Evolutionary conservation across 805 yeast genomes (phyloP), one percentile per base, ranked within the genome.

Genomic region (Wickerhamomyces alni): DNA sequence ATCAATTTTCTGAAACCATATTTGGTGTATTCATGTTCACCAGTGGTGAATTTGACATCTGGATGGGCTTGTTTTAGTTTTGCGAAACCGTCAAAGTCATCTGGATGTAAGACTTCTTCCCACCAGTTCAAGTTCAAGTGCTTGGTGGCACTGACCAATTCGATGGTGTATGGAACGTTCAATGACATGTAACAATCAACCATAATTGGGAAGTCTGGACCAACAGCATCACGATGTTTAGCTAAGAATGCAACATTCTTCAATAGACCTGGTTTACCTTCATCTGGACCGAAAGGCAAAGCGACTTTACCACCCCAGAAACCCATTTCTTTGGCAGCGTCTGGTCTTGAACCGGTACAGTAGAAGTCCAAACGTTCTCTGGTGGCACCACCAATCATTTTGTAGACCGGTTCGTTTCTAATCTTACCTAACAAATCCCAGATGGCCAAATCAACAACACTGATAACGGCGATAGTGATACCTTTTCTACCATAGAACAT

Each of bases 241-340:
- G 54, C 55, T 33, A 71, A 57, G 48, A 69, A 70, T 45, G 64
- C 72, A 45, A 70, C 67, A 40, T 71, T 70, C 54, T 70, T 69
- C 37, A 57, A 52, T 35, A 71, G 54, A 16, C 76, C 75, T 38
- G 44, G 61, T 45, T 61, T 67, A n/a, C 75, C 76, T 50, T 71
- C 75, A 48, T 66, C 74, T 13, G 76, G 74, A 17, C 75, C 71
- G 45, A 57, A 69, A 33, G 76, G 76, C 34, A 71, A 61, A 2
- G 75, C 72, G 35, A 71, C 76, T 48, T 71, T 71, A 33, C 72
- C 75, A 44, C 75, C 75, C 72, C 74, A 70, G 62, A 71, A 71
- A 17, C 76, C 75, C 72, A 69, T 65, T 17, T 46, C 44, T 52
- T 71, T 69, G 18, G 76, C 76, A 42, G 72, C 72, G 32, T 57